Conservation (phyloP, 148 eudicot genomes). For the Beta vulgaris region DNA sequence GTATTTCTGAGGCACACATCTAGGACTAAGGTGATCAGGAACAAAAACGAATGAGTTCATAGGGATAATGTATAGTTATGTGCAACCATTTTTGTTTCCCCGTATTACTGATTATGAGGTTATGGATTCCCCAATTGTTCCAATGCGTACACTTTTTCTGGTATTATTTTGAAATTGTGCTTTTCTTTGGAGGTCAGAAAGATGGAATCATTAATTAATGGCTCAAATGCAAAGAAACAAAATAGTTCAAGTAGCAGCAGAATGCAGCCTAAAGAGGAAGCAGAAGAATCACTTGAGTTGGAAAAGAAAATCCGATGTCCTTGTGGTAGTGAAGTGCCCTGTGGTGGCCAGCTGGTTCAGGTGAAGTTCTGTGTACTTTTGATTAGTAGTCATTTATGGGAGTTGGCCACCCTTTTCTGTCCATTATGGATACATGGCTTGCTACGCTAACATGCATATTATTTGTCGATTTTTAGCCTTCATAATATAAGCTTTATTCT, state of each 20-base stretch:
- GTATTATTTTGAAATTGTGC: not conserved
- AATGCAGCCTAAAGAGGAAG: constrained; percentile 39
- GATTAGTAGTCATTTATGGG: constrained; percentile 33
- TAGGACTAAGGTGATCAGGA: not conserved
- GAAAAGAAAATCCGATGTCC: constrained; percentile 35
- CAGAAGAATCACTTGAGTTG: constrained; percentile 24
- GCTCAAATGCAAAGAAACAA: constrained; percentile 38
- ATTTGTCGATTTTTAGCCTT: not conserved
- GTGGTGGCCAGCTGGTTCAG: constrained; percentile 30
- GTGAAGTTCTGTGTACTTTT: constrained; percentile 22
- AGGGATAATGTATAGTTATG: not conserved
- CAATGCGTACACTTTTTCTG: not conserved
- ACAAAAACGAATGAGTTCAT: not conserved
- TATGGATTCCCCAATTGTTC: not conserved
- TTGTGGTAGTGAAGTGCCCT: constrained; percentile 32
- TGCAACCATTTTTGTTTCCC: not conserved
- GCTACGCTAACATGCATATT: not conserved
- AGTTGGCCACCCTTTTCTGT: not conserved
- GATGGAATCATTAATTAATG: constrained; percentile 31
- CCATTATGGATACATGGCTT: not conserved
- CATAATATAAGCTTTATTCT: not conserved
- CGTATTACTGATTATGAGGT: not conserved
- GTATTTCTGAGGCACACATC: not conserved
- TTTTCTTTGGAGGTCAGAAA: constrained; percentile 27
- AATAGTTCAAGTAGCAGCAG: constrained; percentile 33